Evolutionary conservation across 306 rosid species (phyloP).

Genomic region (Vachellia collinsii): DNA sequence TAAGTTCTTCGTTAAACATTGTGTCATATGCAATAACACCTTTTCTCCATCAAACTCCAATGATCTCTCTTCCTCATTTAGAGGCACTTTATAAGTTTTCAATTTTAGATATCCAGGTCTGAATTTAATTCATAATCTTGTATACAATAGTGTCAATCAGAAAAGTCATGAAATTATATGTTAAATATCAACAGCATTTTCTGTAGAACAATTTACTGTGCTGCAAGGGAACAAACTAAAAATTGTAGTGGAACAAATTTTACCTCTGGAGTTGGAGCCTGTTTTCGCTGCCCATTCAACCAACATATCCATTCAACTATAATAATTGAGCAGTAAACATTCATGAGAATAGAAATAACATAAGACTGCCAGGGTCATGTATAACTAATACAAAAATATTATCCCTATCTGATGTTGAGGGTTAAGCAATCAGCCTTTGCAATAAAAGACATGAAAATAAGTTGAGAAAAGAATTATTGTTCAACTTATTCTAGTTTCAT

Average conservation of each 20-base stretch:
- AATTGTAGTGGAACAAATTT: neutral
- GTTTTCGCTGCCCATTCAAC: slow-evolving; percentile 97
- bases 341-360: slow-evolving; percentile 26
- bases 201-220: neutral
- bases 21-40: neutral
- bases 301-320: slow-evolving; percentile 99
- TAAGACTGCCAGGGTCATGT: slow-evolving; percentile 24
- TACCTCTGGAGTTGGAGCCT: slow-evolving; percentile 93
- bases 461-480: slow-evolving; percentile 19
- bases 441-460: slow-evolving; percentile 7
- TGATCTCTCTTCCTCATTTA: neutral
- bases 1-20: neutral
- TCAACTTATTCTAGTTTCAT: neutral
- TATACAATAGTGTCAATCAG: slow-evolving; percentile 14
- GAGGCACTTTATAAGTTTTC: neutral
- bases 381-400: slow-evolving; percentile 20
- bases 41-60: neutral
- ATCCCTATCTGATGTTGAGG: slow-evolving; percentile 15
- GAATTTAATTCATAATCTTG: slow-evolving; percentile 1
- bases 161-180: neutral
- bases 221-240: slow-evolving; percentile 1
- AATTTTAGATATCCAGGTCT: neutral
- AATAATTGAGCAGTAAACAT: slow-evolving; percentile 41
- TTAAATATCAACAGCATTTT: slow-evolving; percentile 8
- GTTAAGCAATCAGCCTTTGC: neutral